Base-by-base conservation (phyloP, 2,329 filamentous ascomycete genomes). In the Ceratocystis ficicola region DNA sequence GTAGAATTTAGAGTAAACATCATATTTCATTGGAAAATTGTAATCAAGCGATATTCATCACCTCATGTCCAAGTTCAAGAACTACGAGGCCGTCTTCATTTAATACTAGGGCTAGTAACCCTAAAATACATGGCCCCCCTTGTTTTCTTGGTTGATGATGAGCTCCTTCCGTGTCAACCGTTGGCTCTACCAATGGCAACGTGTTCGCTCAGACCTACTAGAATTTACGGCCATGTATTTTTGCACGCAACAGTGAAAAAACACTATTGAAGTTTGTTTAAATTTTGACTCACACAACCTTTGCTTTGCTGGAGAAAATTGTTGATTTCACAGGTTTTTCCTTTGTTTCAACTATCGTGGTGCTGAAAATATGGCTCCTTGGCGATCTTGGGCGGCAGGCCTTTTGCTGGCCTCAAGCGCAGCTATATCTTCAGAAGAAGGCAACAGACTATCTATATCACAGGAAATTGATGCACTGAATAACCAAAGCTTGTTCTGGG, bases 401-500 rank as follows among this genome's bases (percentile, higher is more conserved):
- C 44, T 68, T 52, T 63, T 68, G 63, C 60, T 68, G 63, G 60
- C 64, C 61, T 63, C 64, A 17, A 66, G 50, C 32, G 44, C 63
- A 15, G 36, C 61, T 25, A 32, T 65, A 20, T 61, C 61, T 30
- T 30, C 50, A 41, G 55, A 63, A 20, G 44, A 57, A 17, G 32
- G 44, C 10, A 36, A 50, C 22, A n/a, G 5, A 20, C 22, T 25
- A 17, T 59, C 62, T 8, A 25, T 64, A 10, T 66, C 66, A 6
- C 50, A 41, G 46, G 64, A 68, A 50, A 68, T 68, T 50, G 63
- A 68, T 61, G 66, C 66, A 5, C 62, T 79, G 69, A 84, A 83
- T 72, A 96, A 97, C 75, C 83, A 95, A 72, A 93, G 88, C 72
- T 80, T 99, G 71, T 81, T 97, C 78, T 99, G 94, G 94, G 94